Evolutionary conservation across 345 rosid genomes (phyloP), one percentile per base, ranked within the genome.

Genomic region (Microthlaspi erraticum): DNA sequence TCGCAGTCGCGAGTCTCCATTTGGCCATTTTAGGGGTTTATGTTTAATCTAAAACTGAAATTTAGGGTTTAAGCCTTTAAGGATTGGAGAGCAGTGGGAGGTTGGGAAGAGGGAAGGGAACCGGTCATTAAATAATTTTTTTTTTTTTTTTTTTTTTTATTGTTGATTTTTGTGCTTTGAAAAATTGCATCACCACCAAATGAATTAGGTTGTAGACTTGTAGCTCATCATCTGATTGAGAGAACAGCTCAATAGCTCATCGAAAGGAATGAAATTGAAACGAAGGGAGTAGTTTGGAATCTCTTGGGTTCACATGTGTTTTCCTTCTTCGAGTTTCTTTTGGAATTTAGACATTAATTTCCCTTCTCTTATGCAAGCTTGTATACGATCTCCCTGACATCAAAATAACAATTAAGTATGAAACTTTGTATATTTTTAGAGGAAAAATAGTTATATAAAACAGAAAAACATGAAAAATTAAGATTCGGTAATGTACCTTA

Each of bases 51-150:
- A n/a, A 58, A 49, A 26, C 41, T 34, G 7, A 32, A 17, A 55
- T 23, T 16, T 16, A 63, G 75, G 75, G 75, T 69, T 76, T 63
- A 54, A 32, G 68, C 71, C 71, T 69, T 76, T 63, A 54, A 32
- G 68, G 67, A 13, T 14, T 18, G 14, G 8, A 31, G 43, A 31
- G 43, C 26, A 8, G 12, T 39, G 44, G 44, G 12, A 12, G 6
- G 6, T 41, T 41, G 16, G 44, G 7, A 41, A 41, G 43, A 36
- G 39, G 39, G 39, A 36, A 36, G n/a, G n/a, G n/a, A n/a, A n/a
- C 37, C 9, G 13, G 5, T 41, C 6, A 12, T 12, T 12, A 0
- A 37, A 10, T 10, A 39, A 41, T 12, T 41, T 41, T 6, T 10
- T 41, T 41, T 12, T 41, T 6, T 34, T 34, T 7, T 8, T 7